These are phyloP conservation scores for Bryoerythrophyllum caledonicum DNA, from an alignment of 225 moss, liverwort and hornwort species.

Conservation along the genomic window DNA sequence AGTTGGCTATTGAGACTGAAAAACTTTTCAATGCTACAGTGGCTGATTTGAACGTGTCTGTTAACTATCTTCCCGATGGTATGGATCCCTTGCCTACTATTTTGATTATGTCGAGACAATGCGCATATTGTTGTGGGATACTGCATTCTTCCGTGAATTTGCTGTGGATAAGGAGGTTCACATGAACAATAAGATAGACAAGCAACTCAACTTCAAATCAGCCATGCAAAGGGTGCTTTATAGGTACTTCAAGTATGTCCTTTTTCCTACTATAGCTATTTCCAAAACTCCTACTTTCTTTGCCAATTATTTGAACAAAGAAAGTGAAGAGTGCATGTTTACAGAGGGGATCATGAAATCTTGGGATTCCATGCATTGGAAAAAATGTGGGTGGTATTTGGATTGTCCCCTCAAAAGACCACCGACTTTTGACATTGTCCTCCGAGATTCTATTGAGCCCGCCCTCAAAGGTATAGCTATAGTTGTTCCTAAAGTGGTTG, in stretches of 20 bases:
- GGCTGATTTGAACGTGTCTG: not conserved
- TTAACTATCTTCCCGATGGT: not conserved
- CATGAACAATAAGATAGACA: not conserved
- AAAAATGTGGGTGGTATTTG: too few species aligned
- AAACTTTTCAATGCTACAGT: not conserved
- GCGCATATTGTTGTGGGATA: not conserved
- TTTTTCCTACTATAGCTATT: not conserved
- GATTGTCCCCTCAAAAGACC: not conserved
- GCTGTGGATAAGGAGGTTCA: not conserved
- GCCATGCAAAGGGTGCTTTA: not conserved
- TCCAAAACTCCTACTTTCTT: not conserved
- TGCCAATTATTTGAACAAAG: not conserved
- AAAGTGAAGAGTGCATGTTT: not conserved
- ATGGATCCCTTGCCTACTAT: not conserved
- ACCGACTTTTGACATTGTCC: not conserved
- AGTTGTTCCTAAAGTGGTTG: too few species aligned
- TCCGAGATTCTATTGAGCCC: not conserved
- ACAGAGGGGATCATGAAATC: not conserved
- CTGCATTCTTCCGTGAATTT: not conserved
- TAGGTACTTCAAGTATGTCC: not conserved
- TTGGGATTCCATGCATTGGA: not conserved
- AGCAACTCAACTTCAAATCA: not conserved
- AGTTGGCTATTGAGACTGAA: not conserved
- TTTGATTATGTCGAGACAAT: not conserved
- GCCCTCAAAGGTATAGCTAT: not conserved